Evolutionary conservation across 148 eudicot species (phyloP).

Genomic region (Rhododendron ovatum): DNA sequence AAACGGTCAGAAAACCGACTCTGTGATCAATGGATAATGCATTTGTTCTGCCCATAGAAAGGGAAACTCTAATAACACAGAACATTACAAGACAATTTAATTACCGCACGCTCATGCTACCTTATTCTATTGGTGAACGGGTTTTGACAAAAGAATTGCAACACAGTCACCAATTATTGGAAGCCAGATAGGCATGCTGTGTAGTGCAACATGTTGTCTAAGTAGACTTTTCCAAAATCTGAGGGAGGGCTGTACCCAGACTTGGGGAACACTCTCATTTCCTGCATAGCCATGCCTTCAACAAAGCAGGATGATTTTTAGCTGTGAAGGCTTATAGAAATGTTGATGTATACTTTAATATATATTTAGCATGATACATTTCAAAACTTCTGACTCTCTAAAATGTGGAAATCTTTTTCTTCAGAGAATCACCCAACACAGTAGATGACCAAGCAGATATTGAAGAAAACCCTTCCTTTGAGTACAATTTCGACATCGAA

Average conservation of each 20-base stretch:
- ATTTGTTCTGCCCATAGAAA: background rate
- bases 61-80: background rate
- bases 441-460: background rate
- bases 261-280: too few species aligned
- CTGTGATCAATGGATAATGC: background rate
- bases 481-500: background rate
- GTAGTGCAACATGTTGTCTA: background rate
- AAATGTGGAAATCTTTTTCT: background rate
- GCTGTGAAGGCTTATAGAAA: too few species aligned
- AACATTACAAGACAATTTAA: background rate
- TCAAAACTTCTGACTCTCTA: background rate
- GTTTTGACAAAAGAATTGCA: too few species aligned
- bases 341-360: too few species aligned
- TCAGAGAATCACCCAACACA: background rate
- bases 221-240: background rate
- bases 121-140: too few species aligned
- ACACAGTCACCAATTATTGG: background rate
- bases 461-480: background rate
- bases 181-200: background rate
- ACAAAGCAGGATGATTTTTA: background rate
- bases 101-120: too few species aligned
- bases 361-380: too few species aligned
- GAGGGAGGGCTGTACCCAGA: too few species aligned
- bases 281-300: too few species aligned
- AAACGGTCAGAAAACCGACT: background rate